Percentiles rank a stretch among this genome's conserved stretches.
phyloP scores from a whole-genome alignment of 164 flowering plant species.

The Vitis cinerea region DNA sequence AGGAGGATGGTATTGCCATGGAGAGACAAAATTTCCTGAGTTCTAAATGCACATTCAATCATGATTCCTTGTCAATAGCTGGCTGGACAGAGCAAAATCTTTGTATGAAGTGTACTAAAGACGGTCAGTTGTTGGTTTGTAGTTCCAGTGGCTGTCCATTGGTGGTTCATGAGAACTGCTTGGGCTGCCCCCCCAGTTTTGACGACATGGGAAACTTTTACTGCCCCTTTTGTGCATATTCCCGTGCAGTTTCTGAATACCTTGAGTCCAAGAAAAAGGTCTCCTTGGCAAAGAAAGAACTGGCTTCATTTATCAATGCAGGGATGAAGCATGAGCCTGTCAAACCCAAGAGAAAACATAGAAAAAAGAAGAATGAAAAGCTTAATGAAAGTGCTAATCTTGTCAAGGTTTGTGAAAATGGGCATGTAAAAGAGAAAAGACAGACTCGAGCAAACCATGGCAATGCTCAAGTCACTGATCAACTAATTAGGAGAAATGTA shows the following conservation, averaged over 20 bases:
- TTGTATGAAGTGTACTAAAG: constrained; percentile 61
- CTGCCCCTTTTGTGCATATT: constrained; percentile 76
- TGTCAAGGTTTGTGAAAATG: constrained; percentile 4
- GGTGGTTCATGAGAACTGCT: constrained; percentile 56
- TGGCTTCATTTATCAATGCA: constrained; percentile 31
- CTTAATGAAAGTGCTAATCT: not conserved
- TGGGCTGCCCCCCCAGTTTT: constrained; percentile 41
- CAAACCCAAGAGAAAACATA: not conserved
- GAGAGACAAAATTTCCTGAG: constrained; percentile 37
- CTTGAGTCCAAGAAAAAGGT: constrained; percentile 38
- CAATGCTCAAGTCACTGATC: not conserved
- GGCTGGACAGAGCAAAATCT: constrained; percentile 33
- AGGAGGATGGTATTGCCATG: constrained; percentile 19
- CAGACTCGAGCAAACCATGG: constrained; percentile 3
- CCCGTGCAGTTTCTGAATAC: constrained; percentile 43
- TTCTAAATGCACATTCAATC: constrained; percentile 28
- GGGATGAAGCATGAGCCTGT: constrained; percentile 7
- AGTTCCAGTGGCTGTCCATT: constrained; percentile 40
- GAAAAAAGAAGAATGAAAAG: not conserved
- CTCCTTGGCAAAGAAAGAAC: constrained; percentile 39
- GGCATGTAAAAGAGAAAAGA: constrained; percentile 9
- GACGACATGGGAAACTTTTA: constrained; percentile 48
- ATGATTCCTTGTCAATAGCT: constrained; percentile 24
- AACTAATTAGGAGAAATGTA: not conserved
- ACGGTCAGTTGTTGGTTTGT: constrained; percentile 57